Evolutionary conservation across 2,329 filamentous ascomycete species (phyloP).

Genomic region (Alternaria sp.): DNA sequence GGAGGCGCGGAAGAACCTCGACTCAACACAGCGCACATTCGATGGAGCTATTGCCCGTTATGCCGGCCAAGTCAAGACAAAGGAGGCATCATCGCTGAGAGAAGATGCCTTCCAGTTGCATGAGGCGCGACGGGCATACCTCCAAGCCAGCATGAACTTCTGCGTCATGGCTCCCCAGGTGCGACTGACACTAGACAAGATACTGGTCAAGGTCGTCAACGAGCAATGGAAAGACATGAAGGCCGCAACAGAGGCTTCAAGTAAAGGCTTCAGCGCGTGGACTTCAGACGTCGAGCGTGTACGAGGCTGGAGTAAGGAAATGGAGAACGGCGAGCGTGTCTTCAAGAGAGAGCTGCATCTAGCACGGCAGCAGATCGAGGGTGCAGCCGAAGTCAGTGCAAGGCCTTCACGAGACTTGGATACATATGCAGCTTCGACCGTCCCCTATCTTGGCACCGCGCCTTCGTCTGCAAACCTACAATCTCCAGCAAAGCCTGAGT

Average conservation of each 20-base stretch:
- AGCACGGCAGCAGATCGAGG: slow-evolving; percentile 83
- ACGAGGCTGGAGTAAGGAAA: slow-evolving; percentile 90
- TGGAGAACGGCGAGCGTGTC: slow-evolving; percentile 85
- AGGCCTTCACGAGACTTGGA: slow-evolving; percentile 92
- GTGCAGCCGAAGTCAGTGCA: slow-evolving; percentile 72
- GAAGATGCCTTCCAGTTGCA: slow-evolving; percentile 97
- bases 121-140: slow-evolving; percentile 87
- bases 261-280: slow-evolving; percentile 70
- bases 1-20: slow-evolving; percentile 78
- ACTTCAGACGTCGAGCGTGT: slow-evolving; percentile 87
- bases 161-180: slow-evolving; percentile 87
- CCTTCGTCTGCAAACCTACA: slow-evolving; percentile 63
- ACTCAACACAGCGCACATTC: slow-evolving; percentile 82
- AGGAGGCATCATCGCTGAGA: slow-evolving; percentile 87
- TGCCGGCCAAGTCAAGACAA: slow-evolving; percentile 85
- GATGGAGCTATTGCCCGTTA: slow-evolving; percentile 85
- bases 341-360: slow-evolving; percentile 83
- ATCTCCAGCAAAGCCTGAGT: slow-evolving; percentile 61
- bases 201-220: slow-evolving; percentile 83
- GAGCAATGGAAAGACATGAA: slow-evolving; percentile 92
- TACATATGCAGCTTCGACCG: slow-evolving; percentile 88
- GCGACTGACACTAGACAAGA: slow-evolving; percentile 81
- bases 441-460: slow-evolving; percentile 80
- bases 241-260: slow-evolving; percentile 70
- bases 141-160: slow-evolving; percentile 93